These are phyloP conservation scores for Jimgerdemannia lactiflua DNA, from an alignment of 192 early-diverging fungal species.

Conservation along the genomic window DNA sequence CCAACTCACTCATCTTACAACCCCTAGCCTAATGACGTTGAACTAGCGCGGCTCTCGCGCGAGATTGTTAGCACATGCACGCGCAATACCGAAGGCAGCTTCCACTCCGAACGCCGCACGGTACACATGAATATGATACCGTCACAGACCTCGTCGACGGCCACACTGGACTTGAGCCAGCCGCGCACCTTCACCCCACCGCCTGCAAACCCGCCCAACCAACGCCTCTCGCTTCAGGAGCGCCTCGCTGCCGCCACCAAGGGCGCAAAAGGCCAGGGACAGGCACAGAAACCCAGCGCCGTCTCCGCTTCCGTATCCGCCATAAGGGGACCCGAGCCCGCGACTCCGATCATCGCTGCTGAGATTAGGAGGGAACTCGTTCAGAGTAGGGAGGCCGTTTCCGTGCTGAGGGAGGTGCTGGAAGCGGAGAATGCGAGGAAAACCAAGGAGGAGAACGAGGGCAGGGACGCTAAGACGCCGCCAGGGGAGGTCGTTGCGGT, in stretches of 20 bases:
- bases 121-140: too few species aligned
- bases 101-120: neutral
- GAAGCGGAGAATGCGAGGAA: slow-evolving; percentile 1
- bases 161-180: too few species aligned
- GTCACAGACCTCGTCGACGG: too few species aligned
- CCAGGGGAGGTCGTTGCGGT: slow-evolving; percentile 6
- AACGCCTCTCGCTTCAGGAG: slow-evolving; percentile 29
- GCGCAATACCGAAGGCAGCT: slow-evolving; percentile 20
- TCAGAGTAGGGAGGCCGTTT: slow-evolving; percentile 4
- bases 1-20: neutral
- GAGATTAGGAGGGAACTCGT: slow-evolving; percentile 1
- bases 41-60: slow-evolving; percentile 20
- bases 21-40: slow-evolving; percentile 18
- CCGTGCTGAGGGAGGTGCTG: slow-evolving; percentile 15
- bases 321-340: too few species aligned
- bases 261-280: neutral
- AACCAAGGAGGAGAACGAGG: neutral
- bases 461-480: too few species aligned
- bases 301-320: neutral
- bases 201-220: slow-evolving; percentile 12
- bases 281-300: neutral
- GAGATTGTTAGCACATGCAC: slow-evolving; percentile 27
- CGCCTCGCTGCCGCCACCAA: slow-evolving; percentile 31
- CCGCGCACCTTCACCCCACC: too few species aligned
- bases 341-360: too few species aligned